Base-by-base conservation (phyloP, 805 yeast genomes). In the Ogataea paraovalis region DNA sequence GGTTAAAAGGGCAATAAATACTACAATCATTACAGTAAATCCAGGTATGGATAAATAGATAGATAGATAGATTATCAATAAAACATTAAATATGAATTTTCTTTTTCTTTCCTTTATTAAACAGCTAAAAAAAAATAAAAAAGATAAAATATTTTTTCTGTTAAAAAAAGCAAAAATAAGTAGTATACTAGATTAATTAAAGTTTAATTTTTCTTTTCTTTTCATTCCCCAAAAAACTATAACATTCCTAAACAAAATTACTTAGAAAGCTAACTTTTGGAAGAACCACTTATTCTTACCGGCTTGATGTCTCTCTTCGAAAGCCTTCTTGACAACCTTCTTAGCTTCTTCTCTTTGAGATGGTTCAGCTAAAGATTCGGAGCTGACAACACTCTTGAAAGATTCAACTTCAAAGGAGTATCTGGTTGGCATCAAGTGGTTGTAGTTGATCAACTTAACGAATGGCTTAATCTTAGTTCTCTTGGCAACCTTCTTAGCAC, bases 271-370 rank as follows among this genome's bases (percentile, higher is more conserved):
- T 50, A 67, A 64, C 82, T 94, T 94, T 77, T 96, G 84, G 91
- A 94, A 94, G 84, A 94, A 94, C 99, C 99, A 94, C 81, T 90
- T 91, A 91, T 92, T 92, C 87, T 94, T 90, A 75, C 99, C 99
- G 72, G 97, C 89, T 76, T 87, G 95, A 83, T 92, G 96, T 84
- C 90, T 89, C 81, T 92, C 96, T 82, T 94, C 99, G 72, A 94
- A 92, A 73, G 96, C 96, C 84, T 91, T 87, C 88, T 89, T 94
- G 76, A 94, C 89, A 72, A 85, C 91, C 83, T 94, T 92, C 87
- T 91, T 94, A 72, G 98, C 98, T 75, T 92, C 97, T 78, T 85
- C 96, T 75, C 96, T 87, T 79, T 91, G 97, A 61, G 97, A 80
- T 76, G 98, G 97, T 83, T 94, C 97, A 71, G 80, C 81, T 75